Conservation (phyloP, 352 stramenopile species). For the Globisporangium okanoganense region DNA sequence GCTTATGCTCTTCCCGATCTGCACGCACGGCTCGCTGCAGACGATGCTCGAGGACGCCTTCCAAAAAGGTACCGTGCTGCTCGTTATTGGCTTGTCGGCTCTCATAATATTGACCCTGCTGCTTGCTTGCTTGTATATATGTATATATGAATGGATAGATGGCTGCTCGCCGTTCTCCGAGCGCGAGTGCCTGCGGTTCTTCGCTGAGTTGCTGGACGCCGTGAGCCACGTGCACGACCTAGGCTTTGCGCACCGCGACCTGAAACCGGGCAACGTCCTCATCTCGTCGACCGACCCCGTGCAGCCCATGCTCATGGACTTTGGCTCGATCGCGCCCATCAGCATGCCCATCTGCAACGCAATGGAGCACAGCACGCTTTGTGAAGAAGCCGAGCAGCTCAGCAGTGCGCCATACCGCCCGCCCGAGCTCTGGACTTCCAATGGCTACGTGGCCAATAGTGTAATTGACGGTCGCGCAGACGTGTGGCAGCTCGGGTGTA, state of each 20-base stretch:
- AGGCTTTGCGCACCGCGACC: constrained; percentile 65
- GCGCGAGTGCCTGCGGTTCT: constrained; percentile 43
- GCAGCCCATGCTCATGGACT: constrained; percentile 71
- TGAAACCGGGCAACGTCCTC: constrained; percentile 78
- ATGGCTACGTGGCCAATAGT: constrained; percentile 14
- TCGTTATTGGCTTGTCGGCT: neutral
- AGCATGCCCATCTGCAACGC: constrained; percentile 20
- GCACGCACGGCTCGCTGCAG: constrained; percentile 52
- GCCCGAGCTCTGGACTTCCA: constrained; percentile 87
- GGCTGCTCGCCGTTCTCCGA: constrained; percentile 34
- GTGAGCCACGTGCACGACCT: constrained; percentile 52
- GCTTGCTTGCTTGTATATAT: neutral
- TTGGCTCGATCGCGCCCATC: constrained; percentile 62
- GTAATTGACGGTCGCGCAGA: constrained; percentile 70
- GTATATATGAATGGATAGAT: too few species aligned
- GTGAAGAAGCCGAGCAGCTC: constrained; percentile 77
- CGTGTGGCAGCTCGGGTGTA: constrained; percentile 90
- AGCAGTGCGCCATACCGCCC: constrained; percentile 89
- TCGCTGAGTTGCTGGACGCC: constrained; percentile 47
- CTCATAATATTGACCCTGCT: neutral
- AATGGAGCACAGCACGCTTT: constrained; percentile 50
- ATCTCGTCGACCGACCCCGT: constrained; percentile 33
- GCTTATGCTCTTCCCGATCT: constrained; percentile 60
- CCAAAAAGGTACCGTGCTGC: constrained; percentile 17
- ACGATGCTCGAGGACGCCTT: constrained; percentile 34